phyloP scores from a whole-genome alignment of 108 stramenopile species.

The Heterococcus sp. region DNA sequence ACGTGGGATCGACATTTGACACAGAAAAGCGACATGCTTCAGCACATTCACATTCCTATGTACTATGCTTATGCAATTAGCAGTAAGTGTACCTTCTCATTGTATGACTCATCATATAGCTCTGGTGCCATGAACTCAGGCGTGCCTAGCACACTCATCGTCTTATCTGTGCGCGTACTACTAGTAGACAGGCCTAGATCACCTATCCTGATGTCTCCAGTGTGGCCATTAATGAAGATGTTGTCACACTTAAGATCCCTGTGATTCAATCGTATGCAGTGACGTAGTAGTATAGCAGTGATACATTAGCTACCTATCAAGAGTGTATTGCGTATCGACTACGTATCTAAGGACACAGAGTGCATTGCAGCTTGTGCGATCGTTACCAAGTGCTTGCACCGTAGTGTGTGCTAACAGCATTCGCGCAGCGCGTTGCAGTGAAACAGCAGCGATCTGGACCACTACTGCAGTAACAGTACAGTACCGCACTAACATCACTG shows the following conservation, averaged over 20 bases:
- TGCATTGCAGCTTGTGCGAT: too few relatives aligned
- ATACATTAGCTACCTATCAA: too few relatives aligned
- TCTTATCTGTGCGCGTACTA: slow-evolving; percentile 64
- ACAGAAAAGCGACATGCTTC: too few relatives aligned
- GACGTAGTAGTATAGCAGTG: too few relatives aligned
- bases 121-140: slow-evolving; percentile 99
- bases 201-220: slow-evolving; percentile 92
- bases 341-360: too few relatives aligned
- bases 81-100: slow-evolving; percentile 81
- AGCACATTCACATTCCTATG: too few relatives aligned
- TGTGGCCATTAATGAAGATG: slow-evolving; percentile 95
- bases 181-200: slow-evolving; percentile 89
- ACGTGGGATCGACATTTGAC: too few relatives aligned
- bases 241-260: slow-evolving; percentile 86
- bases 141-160: slow-evolving; percentile 77
- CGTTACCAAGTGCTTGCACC: too few relatives aligned
- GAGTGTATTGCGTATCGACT: too few relatives aligned
- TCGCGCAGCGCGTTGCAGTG: not conserved
- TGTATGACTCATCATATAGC: slow-evolving; percentile 90
- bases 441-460: not conserved
- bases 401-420: too few relatives aligned
- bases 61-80: too few relatives aligned
- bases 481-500: not conserved
- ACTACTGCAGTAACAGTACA: not conserved
- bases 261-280: too few relatives aligned